Conservation (phyloP, 164 flowering plant species). For the Chimonanthus salicifolius region DNA sequence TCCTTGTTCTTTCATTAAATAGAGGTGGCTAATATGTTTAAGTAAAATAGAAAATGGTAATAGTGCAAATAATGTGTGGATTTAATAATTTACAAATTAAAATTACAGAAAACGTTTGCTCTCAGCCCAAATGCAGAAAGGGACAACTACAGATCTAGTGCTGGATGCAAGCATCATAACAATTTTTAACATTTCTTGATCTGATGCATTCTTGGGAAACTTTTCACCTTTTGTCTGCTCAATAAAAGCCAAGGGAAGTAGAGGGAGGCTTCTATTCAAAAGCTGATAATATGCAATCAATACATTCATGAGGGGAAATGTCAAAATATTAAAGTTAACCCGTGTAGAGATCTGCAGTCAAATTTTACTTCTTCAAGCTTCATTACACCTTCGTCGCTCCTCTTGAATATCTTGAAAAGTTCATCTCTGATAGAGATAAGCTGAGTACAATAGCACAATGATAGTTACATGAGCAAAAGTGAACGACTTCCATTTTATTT, state of each 20-base stretch:
- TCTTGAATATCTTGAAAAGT: conserved; percentile 88
- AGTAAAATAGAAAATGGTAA: too few species aligned
- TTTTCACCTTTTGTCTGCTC: conserved; percentile 73
- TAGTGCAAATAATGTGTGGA: too few species aligned
- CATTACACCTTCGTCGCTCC: conserved; percentile 87
- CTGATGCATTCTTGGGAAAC: conserved; percentile 74
- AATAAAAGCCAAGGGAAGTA: conserved; percentile 40
- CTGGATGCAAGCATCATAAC: conserved; percentile 39
- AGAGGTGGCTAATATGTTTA: too few species aligned
- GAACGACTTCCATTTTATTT: too few species aligned
- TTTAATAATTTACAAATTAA: too few species aligned
- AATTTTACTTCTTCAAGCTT: conserved; percentile 83
- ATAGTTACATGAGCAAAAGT: too few species aligned
- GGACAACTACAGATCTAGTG: too few species aligned
- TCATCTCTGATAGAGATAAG: conserved; percentile 88
- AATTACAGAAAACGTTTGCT: too few species aligned
- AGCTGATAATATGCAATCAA: neutral
- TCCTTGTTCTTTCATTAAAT: too few species aligned
- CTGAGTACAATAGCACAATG: conserved; percentile 31
- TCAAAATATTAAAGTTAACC: conserved; percentile 28
- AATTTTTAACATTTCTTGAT: conserved; percentile 82
- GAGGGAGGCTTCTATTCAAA: too few species aligned
- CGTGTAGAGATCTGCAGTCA: conserved; percentile 85
- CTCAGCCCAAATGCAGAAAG: too few species aligned
- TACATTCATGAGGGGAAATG: neutral